phyloP scores from a whole-genome alignment of 495 filamentous ascomycete species.

The Ascobolus immersus region DNA sequence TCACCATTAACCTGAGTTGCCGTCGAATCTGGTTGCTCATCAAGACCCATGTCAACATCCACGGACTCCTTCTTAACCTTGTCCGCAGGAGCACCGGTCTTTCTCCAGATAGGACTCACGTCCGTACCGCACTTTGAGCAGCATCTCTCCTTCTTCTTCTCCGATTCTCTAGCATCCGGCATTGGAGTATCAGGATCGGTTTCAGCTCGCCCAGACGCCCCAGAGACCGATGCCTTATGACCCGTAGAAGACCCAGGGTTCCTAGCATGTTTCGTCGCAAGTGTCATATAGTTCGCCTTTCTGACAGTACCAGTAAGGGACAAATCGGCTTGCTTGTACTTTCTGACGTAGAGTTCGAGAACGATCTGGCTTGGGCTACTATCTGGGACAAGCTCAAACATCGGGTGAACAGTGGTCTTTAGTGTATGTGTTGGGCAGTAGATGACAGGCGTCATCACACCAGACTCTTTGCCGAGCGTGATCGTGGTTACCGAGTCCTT shows the following conservation, averaged over 20 bases:
- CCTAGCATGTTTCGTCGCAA: slow-evolving; percentile 15
- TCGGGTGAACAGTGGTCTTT: slow-evolving; percentile 44
- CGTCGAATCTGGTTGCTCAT: background rate
- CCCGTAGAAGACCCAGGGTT: slow-evolving; percentile 8
- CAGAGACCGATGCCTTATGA: slow-evolving; percentile 1
- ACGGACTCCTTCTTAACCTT: background rate
- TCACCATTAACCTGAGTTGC: background rate
- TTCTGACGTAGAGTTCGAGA: slow-evolving; percentile 59
- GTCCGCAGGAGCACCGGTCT: no score
- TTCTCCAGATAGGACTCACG: slow-evolving; percentile 15
- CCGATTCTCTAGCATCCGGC: background rate
- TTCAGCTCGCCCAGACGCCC: background rate
- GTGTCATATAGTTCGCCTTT: slow-evolving; percentile 42
- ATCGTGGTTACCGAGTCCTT: slow-evolving; percentile 47
- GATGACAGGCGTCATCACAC: slow-evolving; percentile 48
- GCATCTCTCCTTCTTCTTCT: slow-evolving; percentile 2
- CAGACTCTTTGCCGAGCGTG: slow-evolving; percentile 50
- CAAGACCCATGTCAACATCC: background rate
- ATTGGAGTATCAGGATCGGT: background rate
- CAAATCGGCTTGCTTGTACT: slow-evolving; percentile 85
- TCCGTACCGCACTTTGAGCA: slow-evolving; percentile 11
- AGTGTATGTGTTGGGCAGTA: slow-evolving; percentile 73
- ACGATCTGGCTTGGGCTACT: slow-evolving; percentile 32
- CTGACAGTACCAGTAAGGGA: slow-evolving; percentile 71
- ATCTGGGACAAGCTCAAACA: slow-evolving; percentile 42